phyloP scores from a whole-genome alignment of 176 grass and related monocot species.

The Panicum miliaceum region DNA sequence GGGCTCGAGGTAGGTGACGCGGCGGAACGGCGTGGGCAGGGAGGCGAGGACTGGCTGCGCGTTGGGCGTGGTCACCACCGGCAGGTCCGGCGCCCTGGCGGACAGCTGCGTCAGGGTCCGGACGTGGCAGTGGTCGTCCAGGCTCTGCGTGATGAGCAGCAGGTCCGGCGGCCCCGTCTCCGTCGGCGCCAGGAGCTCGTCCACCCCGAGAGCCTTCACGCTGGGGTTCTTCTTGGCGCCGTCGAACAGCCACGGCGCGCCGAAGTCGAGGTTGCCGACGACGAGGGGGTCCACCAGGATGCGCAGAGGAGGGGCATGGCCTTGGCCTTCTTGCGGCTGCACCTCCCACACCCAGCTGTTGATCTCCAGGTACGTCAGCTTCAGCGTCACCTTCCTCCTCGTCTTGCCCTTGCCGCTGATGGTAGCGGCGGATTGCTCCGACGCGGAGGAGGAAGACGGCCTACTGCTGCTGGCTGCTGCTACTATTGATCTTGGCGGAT shows the following conservation, averaged over 20 bases:
- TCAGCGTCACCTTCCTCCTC: constrained; percentile 1
- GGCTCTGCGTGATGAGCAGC: constrained; percentile 93
- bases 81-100: constrained; percentile 51
- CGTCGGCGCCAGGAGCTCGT: constrained; percentile 33
- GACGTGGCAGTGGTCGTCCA: constrained; percentile 92
- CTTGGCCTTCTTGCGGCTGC: not conserved
- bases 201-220: not conserved
- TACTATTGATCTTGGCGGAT: not conserved
- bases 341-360: constrained; percentile 96
- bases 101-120: constrained; percentile 71
- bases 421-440: not conserved
- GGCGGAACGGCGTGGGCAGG: constrained; percentile 45
- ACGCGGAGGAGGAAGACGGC: not conserved
- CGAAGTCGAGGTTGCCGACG: constrained; percentile 92
- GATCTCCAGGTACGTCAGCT: constrained; percentile 54
- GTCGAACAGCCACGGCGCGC: constrained; percentile 78
- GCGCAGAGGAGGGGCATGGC: not conserved
- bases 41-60: constrained; percentile 55
- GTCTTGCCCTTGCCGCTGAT: not conserved
- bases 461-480: not conserved
- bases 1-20: constrained; percentile 84
- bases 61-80: constrained; percentile 84
- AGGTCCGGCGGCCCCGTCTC: constrained; percentile 52
- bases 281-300: constrained; percentile 86
- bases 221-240: constrained; percentile 70